These are phyloP conservation scores for Colletotrichum spinosum DNA, from an alignment of 2,329 filamentous ascomycete species.

Conservation along the genomic window DNA sequence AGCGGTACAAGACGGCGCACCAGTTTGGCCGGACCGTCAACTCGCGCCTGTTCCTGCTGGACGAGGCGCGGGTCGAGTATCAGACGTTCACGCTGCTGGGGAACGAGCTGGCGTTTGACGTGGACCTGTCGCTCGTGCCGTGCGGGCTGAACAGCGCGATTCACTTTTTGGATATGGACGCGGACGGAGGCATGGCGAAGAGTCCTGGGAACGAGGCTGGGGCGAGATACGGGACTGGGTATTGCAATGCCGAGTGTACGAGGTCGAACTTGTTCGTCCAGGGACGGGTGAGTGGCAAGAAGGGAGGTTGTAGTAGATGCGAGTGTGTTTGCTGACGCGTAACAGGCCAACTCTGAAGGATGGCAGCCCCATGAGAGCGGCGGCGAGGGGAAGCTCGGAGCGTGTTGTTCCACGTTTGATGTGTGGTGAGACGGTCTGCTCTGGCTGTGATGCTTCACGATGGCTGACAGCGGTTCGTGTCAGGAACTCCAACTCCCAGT, in stretches of 20 bases:
- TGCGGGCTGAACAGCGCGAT: conserved; percentile 76
- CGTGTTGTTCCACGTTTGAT: conserved; percentile 70
- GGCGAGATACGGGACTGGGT: conserved; percentile 67
- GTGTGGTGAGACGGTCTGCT: conserved; percentile 60
- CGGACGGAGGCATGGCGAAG: conserved; percentile 59
- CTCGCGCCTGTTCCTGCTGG: conserved; percentile 70
- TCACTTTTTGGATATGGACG: conserved; percentile 68
- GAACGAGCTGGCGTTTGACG: conserved; percentile 75
- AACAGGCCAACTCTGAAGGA: conserved; percentile 51
- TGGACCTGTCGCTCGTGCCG: conserved; percentile 70
- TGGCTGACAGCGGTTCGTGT: neutral
- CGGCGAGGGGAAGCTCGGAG: conserved; percentile 60
- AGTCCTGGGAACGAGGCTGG: conserved; percentile 56
- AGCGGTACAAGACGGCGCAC: conserved; percentile 64
- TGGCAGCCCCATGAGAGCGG: conserved; percentile 60
- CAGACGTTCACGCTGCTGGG: conserved; percentile 70
- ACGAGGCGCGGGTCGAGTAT: conserved; percentile 62
- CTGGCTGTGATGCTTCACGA: neutral
- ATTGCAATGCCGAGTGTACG: conserved; percentile 61
- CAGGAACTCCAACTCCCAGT: conserved; percentile 63
- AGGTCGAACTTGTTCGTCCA: conserved; percentile 60
- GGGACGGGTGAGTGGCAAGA: conserved; percentile 45
- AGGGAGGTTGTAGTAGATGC: neutral
- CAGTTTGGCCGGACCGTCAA: conserved; percentile 53
- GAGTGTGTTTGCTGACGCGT: neutral